Conservation (phyloP, 2,329 filamentous ascomycete species). For the Aurifilum marmelostoma region DNA sequence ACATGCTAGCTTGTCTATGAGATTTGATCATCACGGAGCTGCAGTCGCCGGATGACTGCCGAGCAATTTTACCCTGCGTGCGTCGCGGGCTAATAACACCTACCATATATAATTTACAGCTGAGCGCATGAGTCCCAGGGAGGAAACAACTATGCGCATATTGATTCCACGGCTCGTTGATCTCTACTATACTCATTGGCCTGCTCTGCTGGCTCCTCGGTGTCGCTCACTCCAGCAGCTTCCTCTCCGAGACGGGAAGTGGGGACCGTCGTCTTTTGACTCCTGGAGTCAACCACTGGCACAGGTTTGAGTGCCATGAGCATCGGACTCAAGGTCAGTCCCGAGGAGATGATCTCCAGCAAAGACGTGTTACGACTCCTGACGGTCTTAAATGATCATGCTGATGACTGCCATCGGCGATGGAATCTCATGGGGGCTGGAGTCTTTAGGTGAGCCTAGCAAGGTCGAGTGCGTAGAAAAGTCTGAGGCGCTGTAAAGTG, state of each 20-base stretch:
- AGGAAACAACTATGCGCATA: not conserved
- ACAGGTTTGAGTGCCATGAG: not conserved
- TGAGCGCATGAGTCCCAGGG: constrained; percentile 6
- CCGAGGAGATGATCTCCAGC: not conserved
- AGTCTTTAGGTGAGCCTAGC: not conserved
- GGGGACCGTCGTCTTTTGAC: constrained; percentile 4
- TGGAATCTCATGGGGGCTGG: not conserved
- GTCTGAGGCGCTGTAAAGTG: not conserved
- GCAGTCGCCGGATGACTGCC: not conserved
- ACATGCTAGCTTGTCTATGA: not conserved
- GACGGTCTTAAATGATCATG: not conserved
- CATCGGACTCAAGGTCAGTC: not conserved
- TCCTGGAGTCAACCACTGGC: constrained; percentile 1
- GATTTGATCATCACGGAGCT: not conserved
- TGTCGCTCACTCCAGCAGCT: constrained; percentile 15
- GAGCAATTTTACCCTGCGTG: not conserved
- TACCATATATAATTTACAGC: constrained; percentile 14
- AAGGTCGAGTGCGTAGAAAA: not conserved
- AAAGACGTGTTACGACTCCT: not conserved
- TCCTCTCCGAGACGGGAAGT: constrained; percentile 16
- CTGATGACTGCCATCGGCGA: not conserved
- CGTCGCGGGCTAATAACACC: constrained; percentile 3
- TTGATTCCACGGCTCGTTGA: not conserved
- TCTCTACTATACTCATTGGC: not conserved
- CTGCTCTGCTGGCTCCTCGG: constrained; percentile 5